Base-by-base conservation (phyloP, 1,284 basidiomycete species). In the Trametes hirsuta region DNA sequence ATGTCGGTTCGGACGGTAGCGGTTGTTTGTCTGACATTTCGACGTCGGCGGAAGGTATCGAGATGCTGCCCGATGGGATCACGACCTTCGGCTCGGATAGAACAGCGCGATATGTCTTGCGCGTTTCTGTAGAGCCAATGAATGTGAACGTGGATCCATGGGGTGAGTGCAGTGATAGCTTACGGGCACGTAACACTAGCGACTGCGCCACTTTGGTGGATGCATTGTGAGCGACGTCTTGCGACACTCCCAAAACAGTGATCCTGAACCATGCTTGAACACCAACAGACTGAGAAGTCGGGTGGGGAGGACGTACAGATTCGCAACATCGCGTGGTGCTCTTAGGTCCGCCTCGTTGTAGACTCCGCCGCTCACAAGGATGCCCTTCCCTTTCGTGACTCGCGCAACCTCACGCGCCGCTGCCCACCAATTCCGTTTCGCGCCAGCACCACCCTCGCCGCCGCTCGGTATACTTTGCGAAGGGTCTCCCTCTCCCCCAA, bases 401-500 rank as follows among this genome's bases (percentile, higher is more conserved):
- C 91, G 79, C 12, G 84, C 79, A 3, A 94, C 76, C 70, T 94
- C 92, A 37, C 87, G 77, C 15, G 90, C 84, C 0, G 84, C 80
- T 0, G 88, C 87, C 89, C 92, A 94, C 92, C 91, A 94, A 61
- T 93, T 91, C 48, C 89, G 75, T 72, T 91, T 89, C 15, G 82
- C 81, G 8, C 73, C 74, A 2, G 79, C 71, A 0, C 83, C 84
- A 34, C 78, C 80, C 55, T 85, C 83, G 4, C 81, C 81, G 0
- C 76, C 81, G 3, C 82, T 81, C 4, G 81, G 77, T 36, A 83
- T 74, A 3, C 71, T 62, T 15, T 83, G 69, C 12, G 75, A 66
- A 0, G 76, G 62, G 46, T 86, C 86, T 6, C 79, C 79, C 47
- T 86, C 84, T 0, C 81, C 85, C 1, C 85, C 84, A 0, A 93